These are phyloP conservation scores for Phytopythium aichiense DNA, from an alignment of 352 stramenopile species.

Conservation along the genomic window DNA sequence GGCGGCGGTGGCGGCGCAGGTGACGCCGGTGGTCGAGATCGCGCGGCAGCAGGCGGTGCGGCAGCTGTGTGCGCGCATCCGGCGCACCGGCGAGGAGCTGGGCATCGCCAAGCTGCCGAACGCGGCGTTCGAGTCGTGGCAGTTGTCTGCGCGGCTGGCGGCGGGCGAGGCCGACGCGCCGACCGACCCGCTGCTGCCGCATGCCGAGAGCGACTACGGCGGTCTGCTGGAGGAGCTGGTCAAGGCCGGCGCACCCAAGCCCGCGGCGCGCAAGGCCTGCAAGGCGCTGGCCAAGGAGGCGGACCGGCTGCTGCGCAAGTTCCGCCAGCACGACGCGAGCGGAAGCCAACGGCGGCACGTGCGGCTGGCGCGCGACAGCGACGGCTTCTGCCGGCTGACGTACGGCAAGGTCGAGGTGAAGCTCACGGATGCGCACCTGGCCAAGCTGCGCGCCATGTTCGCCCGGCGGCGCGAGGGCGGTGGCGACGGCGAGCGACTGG, in stretches of 20 bases:
- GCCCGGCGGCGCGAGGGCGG: conserved; percentile 20
- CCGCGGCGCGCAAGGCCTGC: conserved; percentile 58
- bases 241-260: conserved; percentile 64
- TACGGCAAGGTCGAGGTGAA: conserved; percentile 73
- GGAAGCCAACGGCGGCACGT: conserved; percentile 45
- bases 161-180: conserved; percentile 36
- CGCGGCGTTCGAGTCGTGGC: conserved; percentile 83
- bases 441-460: conserved; percentile 86
- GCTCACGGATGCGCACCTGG: conserved; percentile 77
- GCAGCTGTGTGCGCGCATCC: conserved; percentile 66
- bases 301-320: conserved; percentile 50
- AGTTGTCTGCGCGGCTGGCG: conserved; percentile 74
- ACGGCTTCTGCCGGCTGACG: conserved; percentile 44
- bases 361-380: conserved; percentile 24
- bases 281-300: conserved; percentile 52
- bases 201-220: conserved; percentile 62
- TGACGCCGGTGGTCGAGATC: conserved; percentile 61
- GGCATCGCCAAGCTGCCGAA: conserved; percentile 76
- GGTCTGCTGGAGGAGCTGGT: conserved; percentile 67
- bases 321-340: conserved; percentile 38
- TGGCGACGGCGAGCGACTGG: conserved; percentile 2
- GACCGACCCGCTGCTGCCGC: conserved; percentile 65
- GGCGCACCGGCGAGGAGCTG: conserved; percentile 58
- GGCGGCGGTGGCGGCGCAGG: conserved; percentile 7
- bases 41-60: conserved; percentile 63